phyloP scores from a whole-genome alignment of 2,329 filamentous ascomycete genomes.

The Colletotrichum scovillei region DNA sequence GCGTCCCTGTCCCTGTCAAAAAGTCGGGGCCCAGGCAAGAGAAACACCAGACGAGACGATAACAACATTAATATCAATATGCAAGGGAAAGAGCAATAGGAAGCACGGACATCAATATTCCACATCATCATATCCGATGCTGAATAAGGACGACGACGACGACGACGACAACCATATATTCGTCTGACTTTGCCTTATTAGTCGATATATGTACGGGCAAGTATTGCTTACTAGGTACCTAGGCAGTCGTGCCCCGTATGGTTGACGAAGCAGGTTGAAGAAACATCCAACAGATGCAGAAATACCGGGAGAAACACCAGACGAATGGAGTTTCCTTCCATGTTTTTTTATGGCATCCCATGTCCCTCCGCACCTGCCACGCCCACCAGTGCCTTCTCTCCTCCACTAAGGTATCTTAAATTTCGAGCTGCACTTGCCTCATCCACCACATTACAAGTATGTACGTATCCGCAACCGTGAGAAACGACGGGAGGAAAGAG shows the following conservation, averaged over 20 bases:
- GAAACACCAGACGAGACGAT: slow-evolving; percentile 32
- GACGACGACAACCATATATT: background rate
- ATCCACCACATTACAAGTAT: background rate
- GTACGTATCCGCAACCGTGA: background rate
- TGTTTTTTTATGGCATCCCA: too few species aligned
- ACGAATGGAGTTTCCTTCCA: background rate
- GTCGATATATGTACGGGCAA: too few species aligned
- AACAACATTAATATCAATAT: slow-evolving; percentile 8
- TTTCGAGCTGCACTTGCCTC: background rate
- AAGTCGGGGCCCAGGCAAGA: background rate
- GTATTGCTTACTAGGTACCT: too few species aligned
- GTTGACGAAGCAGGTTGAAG: too few species aligned
- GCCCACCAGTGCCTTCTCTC: background rate
- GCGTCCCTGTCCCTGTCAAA: background rate
- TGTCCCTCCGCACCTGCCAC: background rate
- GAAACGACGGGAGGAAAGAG: background rate
- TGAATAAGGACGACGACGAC: background rate
- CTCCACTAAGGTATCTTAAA: background rate
- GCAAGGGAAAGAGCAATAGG: background rate
- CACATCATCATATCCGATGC: background rate
- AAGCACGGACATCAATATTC: slow-evolving; percentile 18
- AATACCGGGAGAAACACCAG: too few species aligned
- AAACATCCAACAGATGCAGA: too few species aligned
- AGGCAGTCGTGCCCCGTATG: too few species aligned
- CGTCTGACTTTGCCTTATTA: too few species aligned